Conservation (phyloP, 2,329 filamentous ascomycete species). For the Magnaporthiopsis rhizophila region DNA sequence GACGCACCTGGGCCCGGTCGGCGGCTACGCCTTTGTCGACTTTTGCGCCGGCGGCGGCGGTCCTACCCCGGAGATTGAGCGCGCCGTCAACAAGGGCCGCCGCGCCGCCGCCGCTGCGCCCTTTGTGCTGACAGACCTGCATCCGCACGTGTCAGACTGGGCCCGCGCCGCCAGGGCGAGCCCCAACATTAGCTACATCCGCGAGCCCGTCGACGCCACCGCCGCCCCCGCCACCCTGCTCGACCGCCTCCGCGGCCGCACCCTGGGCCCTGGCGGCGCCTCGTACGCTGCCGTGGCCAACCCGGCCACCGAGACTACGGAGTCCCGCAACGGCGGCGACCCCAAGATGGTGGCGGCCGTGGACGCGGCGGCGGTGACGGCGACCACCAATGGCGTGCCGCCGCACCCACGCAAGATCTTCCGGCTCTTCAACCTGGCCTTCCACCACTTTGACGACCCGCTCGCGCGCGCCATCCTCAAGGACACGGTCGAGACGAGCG, state of each 20-base stretch:
- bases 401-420: slow-evolving; percentile 40
- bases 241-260: slow-evolving; percentile 9
- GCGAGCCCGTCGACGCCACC: slow-evolving; percentile 56
- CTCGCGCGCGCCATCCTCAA: slow-evolving; percentile 52
- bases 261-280: neutral
- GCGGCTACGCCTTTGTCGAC: slow-evolving; percentile 59
- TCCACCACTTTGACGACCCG: slow-evolving; percentile 67
- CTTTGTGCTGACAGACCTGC: slow-evolving; percentile 60
- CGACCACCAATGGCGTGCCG: neutral
- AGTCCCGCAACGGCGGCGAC: slow-evolving; percentile 24
- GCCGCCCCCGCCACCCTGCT: slow-evolving; percentile 45
- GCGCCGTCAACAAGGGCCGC: slow-evolving; percentile 43
- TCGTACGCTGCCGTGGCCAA: neutral
- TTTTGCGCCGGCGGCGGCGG: slow-evolving; percentile 71
- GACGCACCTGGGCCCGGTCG: slow-evolving; percentile 36
- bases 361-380: too few species aligned
- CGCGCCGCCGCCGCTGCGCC: slow-evolving; percentile 26
- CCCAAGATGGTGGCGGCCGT: neutral
- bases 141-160: slow-evolving; percentile 57
- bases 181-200: slow-evolving; percentile 50
- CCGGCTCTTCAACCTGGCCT: slow-evolving; percentile 64
- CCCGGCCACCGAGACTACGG: neutral
- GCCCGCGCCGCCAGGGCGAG: slow-evolving; percentile 40
- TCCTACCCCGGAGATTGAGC: slow-evolving; percentile 58
- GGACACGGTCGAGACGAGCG: slow-evolving; percentile 55